Conservation (phyloP, 768 basidiomycete genomes). For the Hericium rajendrae region DNA sequence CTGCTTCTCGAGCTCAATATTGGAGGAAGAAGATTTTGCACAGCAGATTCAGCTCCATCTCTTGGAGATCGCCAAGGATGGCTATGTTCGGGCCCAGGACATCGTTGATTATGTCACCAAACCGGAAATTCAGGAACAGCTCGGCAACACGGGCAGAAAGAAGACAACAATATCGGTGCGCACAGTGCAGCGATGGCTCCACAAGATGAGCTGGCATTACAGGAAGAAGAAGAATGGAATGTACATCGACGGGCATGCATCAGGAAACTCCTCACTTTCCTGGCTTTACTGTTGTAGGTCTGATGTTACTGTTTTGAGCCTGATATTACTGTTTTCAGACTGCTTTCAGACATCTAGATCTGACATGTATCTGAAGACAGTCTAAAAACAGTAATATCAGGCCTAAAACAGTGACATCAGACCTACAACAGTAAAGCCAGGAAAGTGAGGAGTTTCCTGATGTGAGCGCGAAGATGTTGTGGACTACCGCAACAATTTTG, state of each 20-base stretch:
- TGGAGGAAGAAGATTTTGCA: too few species aligned
- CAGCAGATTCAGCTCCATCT: conserved; percentile 5
- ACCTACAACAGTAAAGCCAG: too few species aligned
- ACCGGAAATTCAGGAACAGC: conserved; percentile 18
- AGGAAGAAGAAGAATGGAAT: conserved; percentile 24
- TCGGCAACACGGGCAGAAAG: conserved; percentile 24
- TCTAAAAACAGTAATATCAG: too few species aligned
- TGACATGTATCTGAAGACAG: too few species aligned
- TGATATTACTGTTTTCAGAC: too few species aligned
- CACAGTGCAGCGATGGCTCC: conserved; percentile 31
- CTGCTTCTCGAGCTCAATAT: too few species aligned
- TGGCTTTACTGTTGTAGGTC: too few species aligned
- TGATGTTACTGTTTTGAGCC: too few species aligned
- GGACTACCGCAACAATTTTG: conserved; percentile 22
- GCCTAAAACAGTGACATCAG: too few species aligned
- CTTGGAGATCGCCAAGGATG: conserved; percentile 13
- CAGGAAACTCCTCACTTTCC: too few species aligned
- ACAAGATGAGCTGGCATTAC: conserved; percentile 23
- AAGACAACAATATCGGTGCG: conserved; percentile 21
- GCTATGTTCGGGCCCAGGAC: conserved; percentile 13
- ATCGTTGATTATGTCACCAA: conserved; percentile 8
- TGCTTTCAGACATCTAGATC: too few species aligned
- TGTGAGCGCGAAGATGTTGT: conserved; percentile 26
- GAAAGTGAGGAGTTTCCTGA: too few species aligned
- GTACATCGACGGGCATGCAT: conserved; percentile 29